Evolutionary conservation across 2,329 filamentous ascomycete species (phyloP), one percentile per base, ranked within the genome.

Genomic region (Microcyclospora tardicrescens): DNA sequence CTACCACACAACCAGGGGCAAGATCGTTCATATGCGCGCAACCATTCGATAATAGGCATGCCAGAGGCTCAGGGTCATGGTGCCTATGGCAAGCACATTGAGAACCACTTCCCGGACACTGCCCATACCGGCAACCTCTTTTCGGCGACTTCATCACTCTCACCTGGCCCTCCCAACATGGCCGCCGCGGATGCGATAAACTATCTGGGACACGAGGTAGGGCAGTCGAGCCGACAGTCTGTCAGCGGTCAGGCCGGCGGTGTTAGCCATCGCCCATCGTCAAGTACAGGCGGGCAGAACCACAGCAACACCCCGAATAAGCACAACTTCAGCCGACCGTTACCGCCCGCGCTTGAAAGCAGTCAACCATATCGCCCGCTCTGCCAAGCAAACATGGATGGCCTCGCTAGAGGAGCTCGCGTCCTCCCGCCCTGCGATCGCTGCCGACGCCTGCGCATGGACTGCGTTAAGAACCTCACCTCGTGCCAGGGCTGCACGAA

Each of bases 401-500:
- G 77, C 36, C 62, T 93, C 3, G 68, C 72, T 35, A 79, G 82
- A 35, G 84, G 84, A 3, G 81, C 85, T 39, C 67, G 74, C 5
- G 82, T 93, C 35, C 61, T 75, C n/a, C 86, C 85, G 9, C 83
- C 84, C 0, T 93, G 85, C 55, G 86, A 93, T 56, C 71, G 84
- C 29, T 93, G 85, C 56, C 72, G 85, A 33, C 72, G 85, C 24
- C 66, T 93, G 12, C 78, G 82, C 47, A 83, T 86, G 63, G 76
- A 84, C 41, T 93, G 85, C 45, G 66, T 87, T 35, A 93, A 93
- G 61, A 83, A 93, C 45, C 67, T 91, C 30, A 93, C 84, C 0
- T 84, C 84, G 8, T 93, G 86, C 54, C 76, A 81, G 59, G 84
- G 84, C 15, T 93, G 85, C 59, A 93, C 85, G 0, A 87, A 84